These are phyloP conservation scores for Rhexocercosporidium sp. DNA, from an alignment of 2,329 filamentous ascomycete genomes.

Conservation along the genomic window DNA sequence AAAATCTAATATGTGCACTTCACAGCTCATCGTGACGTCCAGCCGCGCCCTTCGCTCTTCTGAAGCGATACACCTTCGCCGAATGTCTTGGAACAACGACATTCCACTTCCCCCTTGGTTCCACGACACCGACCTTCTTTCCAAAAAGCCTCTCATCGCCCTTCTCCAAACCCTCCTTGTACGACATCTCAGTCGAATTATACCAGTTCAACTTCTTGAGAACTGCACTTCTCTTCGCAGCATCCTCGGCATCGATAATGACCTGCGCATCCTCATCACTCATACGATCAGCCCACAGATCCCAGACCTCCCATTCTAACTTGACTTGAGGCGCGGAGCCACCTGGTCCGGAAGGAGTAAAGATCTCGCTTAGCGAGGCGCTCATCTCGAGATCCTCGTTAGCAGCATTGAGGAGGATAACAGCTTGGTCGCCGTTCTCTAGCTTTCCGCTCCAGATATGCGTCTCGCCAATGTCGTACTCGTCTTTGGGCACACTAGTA, in stretches of 20 bases:
- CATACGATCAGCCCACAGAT: constrained; percentile 60
- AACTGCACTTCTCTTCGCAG: neutral
- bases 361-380: constrained; percentile 55
- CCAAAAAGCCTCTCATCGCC: constrained; percentile 52
- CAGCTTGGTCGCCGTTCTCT: constrained; percentile 47
- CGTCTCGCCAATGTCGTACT: constrained; percentile 50
- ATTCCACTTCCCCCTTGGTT: constrained; percentile 46
- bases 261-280: constrained; percentile 46
- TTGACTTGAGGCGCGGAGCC: constrained; percentile 47
- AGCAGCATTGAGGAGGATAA: constrained; percentile 53
- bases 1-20: neutral
- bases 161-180: constrained; percentile 49
- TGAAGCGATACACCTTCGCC: constrained; percentile 44
- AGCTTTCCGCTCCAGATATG: constrained; percentile 54
- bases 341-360: constrained; percentile 47
- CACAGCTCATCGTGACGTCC: constrained; percentile 1
- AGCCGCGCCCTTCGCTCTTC: neutral
- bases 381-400: constrained; percentile 50
- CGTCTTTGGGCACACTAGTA: constrained; percentile 46
- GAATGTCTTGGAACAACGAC: constrained; percentile 52
- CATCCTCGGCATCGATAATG: constrained; percentile 46
- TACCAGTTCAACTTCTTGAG: constrained; percentile 42
- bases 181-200: constrained; percentile 52
- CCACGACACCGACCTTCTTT: constrained; percentile 47
- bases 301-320: constrained; percentile 54